Conservation (phyloP, 2,329 filamentous ascomycete species). For the Colletotrichum higginsianum region DNA sequence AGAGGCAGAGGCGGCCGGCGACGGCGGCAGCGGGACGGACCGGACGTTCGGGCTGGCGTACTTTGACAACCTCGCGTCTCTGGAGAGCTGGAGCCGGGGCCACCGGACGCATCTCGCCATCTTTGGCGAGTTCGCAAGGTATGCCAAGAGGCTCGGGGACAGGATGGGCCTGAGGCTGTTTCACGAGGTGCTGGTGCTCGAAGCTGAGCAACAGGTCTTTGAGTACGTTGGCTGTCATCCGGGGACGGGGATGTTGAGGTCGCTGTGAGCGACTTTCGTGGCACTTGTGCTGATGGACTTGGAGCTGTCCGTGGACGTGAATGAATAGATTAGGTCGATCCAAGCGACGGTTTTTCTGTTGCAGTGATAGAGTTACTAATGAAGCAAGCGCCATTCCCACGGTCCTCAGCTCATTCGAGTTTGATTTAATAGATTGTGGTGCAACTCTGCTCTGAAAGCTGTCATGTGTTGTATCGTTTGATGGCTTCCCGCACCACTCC, state of each 20-base stretch:
- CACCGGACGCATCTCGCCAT: slow-evolving; percentile 58
- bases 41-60: slow-evolving; percentile 58
- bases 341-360: too few relatives aligned
- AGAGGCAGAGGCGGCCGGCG: too few relatives aligned
- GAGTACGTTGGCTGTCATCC: slow-evolving; percentile 59
- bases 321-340: too few relatives aligned
- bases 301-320: too few relatives aligned
- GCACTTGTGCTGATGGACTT: too few relatives aligned
- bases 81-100: slow-evolving; percentile 58
- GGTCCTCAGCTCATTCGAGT: too few relatives aligned
- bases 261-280: background rate
- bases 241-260: slow-evolving; percentile 51
- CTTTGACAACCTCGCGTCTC: slow-evolving; percentile 55
- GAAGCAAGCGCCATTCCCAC: background rate
- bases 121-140: slow-evolving; percentile 56
- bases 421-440: too few relatives aligned
- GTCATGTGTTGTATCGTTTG: too few relatives aligned
- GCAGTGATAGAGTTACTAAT: too few relatives aligned
- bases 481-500: too few relatives aligned
- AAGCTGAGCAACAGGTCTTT: slow-evolving; percentile 56
- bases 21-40: slow-evolving; percentile 45
- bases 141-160: slow-evolving; percentile 54
- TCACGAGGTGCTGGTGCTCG: slow-evolving; percentile 58
- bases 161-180: slow-evolving; percentile 54
- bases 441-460: too few relatives aligned